phyloP scores from a whole-genome alignment of 1,139 yeast genomes.

The Saccharomycopsis hybrid region DNA sequence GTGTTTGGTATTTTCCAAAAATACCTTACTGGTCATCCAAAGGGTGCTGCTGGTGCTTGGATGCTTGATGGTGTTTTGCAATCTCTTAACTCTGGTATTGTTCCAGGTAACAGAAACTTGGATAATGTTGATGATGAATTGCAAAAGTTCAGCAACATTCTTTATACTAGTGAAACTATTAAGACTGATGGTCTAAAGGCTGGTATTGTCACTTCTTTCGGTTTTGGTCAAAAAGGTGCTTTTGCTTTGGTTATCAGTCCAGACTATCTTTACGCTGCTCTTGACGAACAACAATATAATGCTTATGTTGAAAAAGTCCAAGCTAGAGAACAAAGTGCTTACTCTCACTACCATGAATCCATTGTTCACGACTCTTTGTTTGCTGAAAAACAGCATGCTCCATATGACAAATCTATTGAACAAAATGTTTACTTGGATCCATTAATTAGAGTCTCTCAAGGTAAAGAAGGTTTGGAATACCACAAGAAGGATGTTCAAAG shows the following conservation, averaged over 20 bases:
- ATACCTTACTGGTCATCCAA: constrained; percentile 98
- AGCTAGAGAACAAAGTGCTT: constrained; percentile 82
- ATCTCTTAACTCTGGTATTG: constrained; percentile 84
- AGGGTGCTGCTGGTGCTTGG: constrained; percentile 99
- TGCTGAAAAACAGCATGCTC: constrained; percentile 89
- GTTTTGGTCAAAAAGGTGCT: constrained; percentile 99
- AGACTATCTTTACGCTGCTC: constrained; percentile 83
- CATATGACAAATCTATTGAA: constrained; percentile 84
- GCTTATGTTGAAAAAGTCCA: constrained; percentile 65
- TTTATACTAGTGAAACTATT: constrained; percentile 90
- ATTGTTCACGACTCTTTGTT: constrained; percentile 87
- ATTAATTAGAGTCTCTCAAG: constrained; percentile 67
- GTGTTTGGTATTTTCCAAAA: constrained; percentile 98
- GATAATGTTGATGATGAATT: constrained; percentile 85
- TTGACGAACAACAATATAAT: constrained; percentile 64
- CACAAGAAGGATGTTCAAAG: constrained; percentile 38
- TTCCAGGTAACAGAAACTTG: constrained; percentile 98
- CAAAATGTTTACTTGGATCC: constrained; percentile 91
- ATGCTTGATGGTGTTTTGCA: constrained; percentile 98
- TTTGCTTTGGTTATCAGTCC: constrained; percentile 90
- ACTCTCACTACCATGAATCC: constrained; percentile 95
- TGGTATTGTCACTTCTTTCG: constrained; percentile 92
- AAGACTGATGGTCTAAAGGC: constrained; percentile 98
- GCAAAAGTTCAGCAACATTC: constrained; percentile 79
- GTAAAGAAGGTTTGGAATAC: constrained; percentile 48